phyloP scores from a whole-genome alignment of 2,329 filamentous ascomycete genomes.

The Colletotrichum truncatum region DNA sequence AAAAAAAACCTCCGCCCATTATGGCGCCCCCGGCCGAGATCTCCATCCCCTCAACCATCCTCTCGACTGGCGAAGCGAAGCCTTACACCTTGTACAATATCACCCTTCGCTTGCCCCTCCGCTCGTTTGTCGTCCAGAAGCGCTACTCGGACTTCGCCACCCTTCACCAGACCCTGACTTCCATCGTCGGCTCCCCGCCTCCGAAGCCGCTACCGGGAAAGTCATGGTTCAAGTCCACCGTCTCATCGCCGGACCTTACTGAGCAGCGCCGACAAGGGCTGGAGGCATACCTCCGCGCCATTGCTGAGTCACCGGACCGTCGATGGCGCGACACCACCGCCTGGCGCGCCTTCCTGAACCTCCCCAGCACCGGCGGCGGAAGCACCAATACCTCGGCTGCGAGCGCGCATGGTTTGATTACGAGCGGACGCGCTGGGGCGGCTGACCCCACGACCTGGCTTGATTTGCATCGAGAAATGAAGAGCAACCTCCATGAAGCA shows the following conservation, averaged over 20 bases:
- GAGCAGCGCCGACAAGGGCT: constrained; percentile 75
- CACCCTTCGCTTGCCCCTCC: constrained; percentile 78
- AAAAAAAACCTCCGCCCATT: not conserved
- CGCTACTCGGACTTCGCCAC: constrained; percentile 82
- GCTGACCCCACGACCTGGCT: constrained; percentile 77
- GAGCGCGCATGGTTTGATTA: constrained; percentile 55
- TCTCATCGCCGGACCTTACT: constrained; percentile 74
- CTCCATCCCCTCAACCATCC: constrained; percentile 72
- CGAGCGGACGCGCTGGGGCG: constrained; percentile 29
- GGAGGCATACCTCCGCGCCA: constrained; percentile 76
- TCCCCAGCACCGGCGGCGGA: constrained; percentile 58
- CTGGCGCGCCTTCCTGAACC: constrained; percentile 79
- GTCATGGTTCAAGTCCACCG: constrained; percentile 79
- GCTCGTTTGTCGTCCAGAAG: constrained; percentile 80
- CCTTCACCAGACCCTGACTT: constrained; percentile 71
- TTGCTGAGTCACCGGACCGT: constrained; percentile 77
- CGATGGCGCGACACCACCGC: constrained; percentile 78
- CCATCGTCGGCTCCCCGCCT: constrained; percentile 69
- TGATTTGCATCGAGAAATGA: constrained; percentile 79
- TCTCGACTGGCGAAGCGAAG: constrained; percentile 65
- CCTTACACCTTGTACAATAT: constrained; percentile 83
- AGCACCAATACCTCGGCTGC: constrained; percentile 58
- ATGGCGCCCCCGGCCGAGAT: constrained; percentile 76
- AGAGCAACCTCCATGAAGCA: constrained; percentile 74
- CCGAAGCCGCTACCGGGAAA: constrained; percentile 76